Conservation (phyloP, 2,329 filamentous ascomycete species). For the Ascocoryne sarcoides region DNA sequence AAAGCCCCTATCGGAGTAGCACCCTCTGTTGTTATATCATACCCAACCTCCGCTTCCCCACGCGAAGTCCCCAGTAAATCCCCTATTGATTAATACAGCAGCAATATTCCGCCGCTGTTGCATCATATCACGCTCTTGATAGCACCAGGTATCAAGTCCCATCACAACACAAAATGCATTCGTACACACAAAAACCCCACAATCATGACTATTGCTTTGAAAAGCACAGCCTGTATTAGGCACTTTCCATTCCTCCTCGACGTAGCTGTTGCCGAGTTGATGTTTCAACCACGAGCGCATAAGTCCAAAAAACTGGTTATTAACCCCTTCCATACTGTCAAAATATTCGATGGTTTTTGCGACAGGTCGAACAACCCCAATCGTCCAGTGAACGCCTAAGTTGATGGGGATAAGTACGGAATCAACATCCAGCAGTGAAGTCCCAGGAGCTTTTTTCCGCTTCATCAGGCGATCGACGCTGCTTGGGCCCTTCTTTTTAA, state of each 20-base stretch:
- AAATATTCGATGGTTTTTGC: conserved; percentile 56
- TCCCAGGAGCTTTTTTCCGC: conserved; percentile 46
- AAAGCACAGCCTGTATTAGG: conserved; percentile 40
- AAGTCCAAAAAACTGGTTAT: conserved; percentile 32
- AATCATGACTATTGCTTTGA: conserved; percentile 64
- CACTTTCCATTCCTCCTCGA: conserved; percentile 50
- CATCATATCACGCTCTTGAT: conserved; percentile 46
- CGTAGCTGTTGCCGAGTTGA: conserved; percentile 48
- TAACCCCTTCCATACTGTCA: conserved; percentile 50
- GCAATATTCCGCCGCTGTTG: conserved; percentile 55
- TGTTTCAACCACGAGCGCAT: conserved; percentile 47
- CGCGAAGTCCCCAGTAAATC: conserved; percentile 51
- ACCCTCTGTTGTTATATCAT: not conserved
- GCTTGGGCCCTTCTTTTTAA: conserved; percentile 39
- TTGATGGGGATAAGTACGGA: conserved; percentile 64
- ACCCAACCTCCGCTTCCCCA: conserved; percentile 17
- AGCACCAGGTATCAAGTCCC: conserved; percentile 33
- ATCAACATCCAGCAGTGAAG: conserved; percentile 56
- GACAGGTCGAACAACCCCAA: conserved; percentile 56
- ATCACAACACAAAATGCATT: conserved; percentile 55
- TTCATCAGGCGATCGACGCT: conserved; percentile 47
- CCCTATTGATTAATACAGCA: conserved; percentile 56
- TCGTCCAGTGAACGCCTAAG: conserved; percentile 58
- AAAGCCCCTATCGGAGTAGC: not conserved
- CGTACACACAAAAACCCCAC: conserved; percentile 67